Conservation (phyloP, 2,329 filamentous ascomycete species). For the Dendryphion nanum region DNA sequence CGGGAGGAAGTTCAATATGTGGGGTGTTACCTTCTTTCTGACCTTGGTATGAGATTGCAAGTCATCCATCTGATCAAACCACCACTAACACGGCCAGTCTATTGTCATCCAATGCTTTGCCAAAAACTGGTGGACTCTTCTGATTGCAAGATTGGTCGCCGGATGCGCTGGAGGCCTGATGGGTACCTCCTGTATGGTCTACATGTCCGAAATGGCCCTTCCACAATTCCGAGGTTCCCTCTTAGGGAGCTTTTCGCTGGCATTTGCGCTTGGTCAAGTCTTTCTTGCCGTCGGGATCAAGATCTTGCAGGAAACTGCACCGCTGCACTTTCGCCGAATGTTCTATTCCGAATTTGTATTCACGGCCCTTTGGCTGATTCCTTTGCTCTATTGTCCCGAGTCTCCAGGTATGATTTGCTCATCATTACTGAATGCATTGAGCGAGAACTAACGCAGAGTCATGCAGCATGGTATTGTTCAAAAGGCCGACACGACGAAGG, state of each 20-base stretch:
- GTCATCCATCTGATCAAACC: background rate
- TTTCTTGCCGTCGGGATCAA: slow-evolving; percentile 5
- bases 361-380: slow-evolving; percentile 5
- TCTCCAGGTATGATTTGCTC: background rate
- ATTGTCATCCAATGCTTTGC: slow-evolving; percentile 7
- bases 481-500: slow-evolving; percentile 7
- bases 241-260: slow-evolving; percentile 5
- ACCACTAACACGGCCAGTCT: slow-evolving; percentile 4
- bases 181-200: slow-evolving; percentile 8
- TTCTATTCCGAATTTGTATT: slow-evolving; percentile 10
- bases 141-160: slow-evolving; percentile 5
- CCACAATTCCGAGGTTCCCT: slow-evolving; percentile 7
- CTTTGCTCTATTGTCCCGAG: slow-evolving; percentile 4
- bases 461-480: slow-evolving; percentile 6
- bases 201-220: slow-evolving; percentile 10
- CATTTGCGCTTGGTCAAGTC: slow-evolving; percentile 7
- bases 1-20: slow-evolving; percentile 9
- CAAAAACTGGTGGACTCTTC: slow-evolving; percentile 7
- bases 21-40: slow-evolving; percentile 7
- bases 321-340: slow-evolving; percentile 3
- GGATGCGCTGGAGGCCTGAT: slow-evolving; percentile 6
- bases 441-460: background rate
- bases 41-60: slow-evolving; percentile 1
- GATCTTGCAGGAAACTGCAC: slow-evolving; percentile 2
- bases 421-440: background rate